Evolutionary conservation across 805 yeast species (phyloP).

Genomic region (Zygotorulaspora danielsina): DNA sequence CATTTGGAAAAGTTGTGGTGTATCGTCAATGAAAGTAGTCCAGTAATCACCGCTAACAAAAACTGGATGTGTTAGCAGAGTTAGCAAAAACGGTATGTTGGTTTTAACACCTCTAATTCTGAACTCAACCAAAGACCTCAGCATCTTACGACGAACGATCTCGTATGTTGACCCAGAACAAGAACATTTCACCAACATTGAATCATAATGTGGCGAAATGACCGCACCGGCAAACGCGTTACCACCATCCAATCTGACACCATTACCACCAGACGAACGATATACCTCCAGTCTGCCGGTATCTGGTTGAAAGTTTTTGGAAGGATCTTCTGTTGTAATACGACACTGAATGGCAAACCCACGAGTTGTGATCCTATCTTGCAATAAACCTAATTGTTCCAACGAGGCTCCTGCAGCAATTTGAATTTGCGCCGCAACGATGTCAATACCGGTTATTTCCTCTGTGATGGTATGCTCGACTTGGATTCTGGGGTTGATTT

Average conservation of each 20-base stretch:
- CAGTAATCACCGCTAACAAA: constrained; percentile 86
- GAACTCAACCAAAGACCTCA: constrained; percentile 93
- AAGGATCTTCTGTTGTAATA: constrained; percentile 96
- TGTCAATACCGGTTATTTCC: constrained; percentile 96
- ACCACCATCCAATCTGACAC: constrained; percentile 98
- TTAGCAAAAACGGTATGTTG: constrained; percentile 91
- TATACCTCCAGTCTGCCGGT: constrained; percentile 97
- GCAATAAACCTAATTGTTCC: constrained; percentile 85
- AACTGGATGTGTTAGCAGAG: constrained; percentile 83
- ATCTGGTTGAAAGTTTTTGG: constrained; percentile 96
- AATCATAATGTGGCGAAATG: constrained; percentile 95
- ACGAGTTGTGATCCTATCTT: constrained; percentile 90
- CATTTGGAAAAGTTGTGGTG: constrained; percentile 94
- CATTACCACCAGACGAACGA: constrained; percentile 98
- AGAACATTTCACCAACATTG: constrained; percentile 96
- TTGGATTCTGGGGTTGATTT: constrained; percentile 96
- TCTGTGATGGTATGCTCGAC: constrained; percentile 99
- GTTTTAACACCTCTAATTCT: constrained; percentile 99
- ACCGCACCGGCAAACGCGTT: constrained; percentile 96
- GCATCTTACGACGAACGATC: constrained; percentile 96
- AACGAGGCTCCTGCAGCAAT: constrained; percentile 97
- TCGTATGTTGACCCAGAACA: constrained; percentile 97
- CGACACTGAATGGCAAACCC: constrained; percentile 99
- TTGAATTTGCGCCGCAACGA: constrained; percentile 97
- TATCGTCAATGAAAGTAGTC: constrained; percentile 98